Conservation (phyloP, 768 basidiomycete genomes). For the Pisolithus marmoratus region DNA sequence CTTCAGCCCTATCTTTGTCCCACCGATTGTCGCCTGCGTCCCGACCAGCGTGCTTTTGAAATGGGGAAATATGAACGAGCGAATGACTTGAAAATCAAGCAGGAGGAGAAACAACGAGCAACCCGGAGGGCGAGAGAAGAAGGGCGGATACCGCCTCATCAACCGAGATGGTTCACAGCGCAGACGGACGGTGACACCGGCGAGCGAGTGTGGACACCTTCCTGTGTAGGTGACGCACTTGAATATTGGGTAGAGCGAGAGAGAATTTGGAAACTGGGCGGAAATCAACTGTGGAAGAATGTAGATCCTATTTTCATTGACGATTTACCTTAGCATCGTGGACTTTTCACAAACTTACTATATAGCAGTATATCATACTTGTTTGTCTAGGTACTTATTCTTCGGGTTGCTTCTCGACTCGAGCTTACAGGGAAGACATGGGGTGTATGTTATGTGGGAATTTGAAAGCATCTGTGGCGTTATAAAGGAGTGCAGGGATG, state of each 20-base stretch:
- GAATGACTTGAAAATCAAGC: constrained; percentile 69
- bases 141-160: constrained; percentile 64
- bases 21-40: constrained; percentile 88
- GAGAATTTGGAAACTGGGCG: constrained; percentile 44
- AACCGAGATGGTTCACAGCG: constrained; percentile 82
- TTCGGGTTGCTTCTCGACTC: no score
- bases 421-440: no score
- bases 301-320: constrained; percentile 84
- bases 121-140: constrained; percentile 73
- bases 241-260: constrained; percentile 87
- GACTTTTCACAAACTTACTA: no score
- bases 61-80: constrained; percentile 78
- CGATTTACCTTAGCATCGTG: constrained; percentile 28
- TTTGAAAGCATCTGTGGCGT: no score
- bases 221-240: constrained; percentile 42
- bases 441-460: no score
- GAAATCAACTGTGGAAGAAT: constrained; percentile 44
- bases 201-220: constrained; percentile 82
- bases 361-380: no score
- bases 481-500: no score
- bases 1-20: constrained; percentile 72
- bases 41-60: constrained; percentile 95
- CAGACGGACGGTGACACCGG: constrained; percentile 84
- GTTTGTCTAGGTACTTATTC: no score
- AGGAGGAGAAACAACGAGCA: constrained; percentile 75